Evolutionary conservation across 2,329 filamentous ascomycete genomes (phyloP), one percentile per base, ranked within the genome.

Genomic region (Lasiodiplodia sp.): DNA sequence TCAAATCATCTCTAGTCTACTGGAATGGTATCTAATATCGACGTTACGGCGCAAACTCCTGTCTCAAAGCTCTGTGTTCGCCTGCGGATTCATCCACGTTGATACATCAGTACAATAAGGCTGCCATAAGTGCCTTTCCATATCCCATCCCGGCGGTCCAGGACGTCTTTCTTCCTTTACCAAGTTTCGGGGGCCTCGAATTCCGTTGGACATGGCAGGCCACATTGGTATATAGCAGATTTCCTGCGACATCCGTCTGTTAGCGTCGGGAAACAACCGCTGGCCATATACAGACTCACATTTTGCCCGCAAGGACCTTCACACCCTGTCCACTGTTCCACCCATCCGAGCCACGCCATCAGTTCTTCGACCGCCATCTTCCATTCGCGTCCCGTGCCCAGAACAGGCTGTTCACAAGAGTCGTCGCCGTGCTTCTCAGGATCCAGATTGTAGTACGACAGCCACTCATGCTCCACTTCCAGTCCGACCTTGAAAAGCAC

Each of bases 161-260:
- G 38, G 31, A 6, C 31, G 68, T 38, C 31, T 16, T 21, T 7
- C 52, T n/a, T 3, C 37, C 23, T 63, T 31, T 16, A 16, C 7
- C 11, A 31, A 18, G 18, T 16, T 7, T 10, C 34, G 34, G 12
- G 2, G n/a, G 21, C 58, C 3, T 16, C 37, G 51, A 44, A 38
- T 37, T 6, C 62, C 47, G 18, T 11, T 53, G 51, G 38, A 21
- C 40, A 55, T 62, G 7, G 84, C 70, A 2, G 84, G 84, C 84
- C 84, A 86, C 80, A 86, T 86, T 1, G 84, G 83, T 49, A 86
- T 84, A 69, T 80, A 85, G 71, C 84, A 85, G 14, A 79, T 77
- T 71, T 85, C 81, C 68, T 69, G 18, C 56, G 31, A 31, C 38
- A 12, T 12, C n/a, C n/a, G 7, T 18, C 44, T 44, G 44, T 68